phyloP scores from a whole-genome alignment of 148 eudicot genomes.

The Rhododendron ferrugineum region DNA sequence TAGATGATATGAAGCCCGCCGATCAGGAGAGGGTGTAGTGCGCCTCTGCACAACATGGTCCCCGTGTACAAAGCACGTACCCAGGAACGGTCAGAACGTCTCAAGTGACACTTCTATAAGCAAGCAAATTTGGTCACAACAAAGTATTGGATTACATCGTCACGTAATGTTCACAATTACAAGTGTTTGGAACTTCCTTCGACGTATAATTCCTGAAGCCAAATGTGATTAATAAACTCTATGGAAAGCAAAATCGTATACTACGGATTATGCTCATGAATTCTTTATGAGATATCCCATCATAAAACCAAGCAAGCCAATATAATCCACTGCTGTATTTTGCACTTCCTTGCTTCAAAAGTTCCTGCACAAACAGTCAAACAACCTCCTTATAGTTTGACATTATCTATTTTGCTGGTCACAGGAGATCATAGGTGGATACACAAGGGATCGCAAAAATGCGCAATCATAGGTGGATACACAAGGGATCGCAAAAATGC shows the following conservation, averaged over 20 bases:
- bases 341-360: slow-evolving; percentile 38
- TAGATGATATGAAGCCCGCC: too few relatives aligned
- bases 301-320: slow-evolving; percentile 58
- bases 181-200: background rate
- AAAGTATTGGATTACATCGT: too few relatives aligned
- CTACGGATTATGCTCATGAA: slow-evolving; percentile 19
- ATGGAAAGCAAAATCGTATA: background rate
- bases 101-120: too few relatives aligned
- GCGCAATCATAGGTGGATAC: background rate
- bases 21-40: too few relatives aligned
- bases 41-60: too few relatives aligned
- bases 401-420: background rate
- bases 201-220: background rate
- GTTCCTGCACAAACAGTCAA: slow-evolving; percentile 34
- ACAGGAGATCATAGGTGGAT: background rate
- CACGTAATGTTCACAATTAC: too few relatives aligned
- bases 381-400: background rate
- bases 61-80: too few relatives aligned
- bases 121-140: too few relatives aligned
- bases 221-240: background rate
- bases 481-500: background rate
- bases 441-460: background rate
- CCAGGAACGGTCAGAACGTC: too few relatives aligned
- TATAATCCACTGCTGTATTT: slow-evolving; percentile 36
- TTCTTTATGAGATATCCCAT: slow-evolving; percentile 39